phyloP scores from a whole-genome alignment of 139 green algal species.

The Chlamydomonas applanata region DNA sequence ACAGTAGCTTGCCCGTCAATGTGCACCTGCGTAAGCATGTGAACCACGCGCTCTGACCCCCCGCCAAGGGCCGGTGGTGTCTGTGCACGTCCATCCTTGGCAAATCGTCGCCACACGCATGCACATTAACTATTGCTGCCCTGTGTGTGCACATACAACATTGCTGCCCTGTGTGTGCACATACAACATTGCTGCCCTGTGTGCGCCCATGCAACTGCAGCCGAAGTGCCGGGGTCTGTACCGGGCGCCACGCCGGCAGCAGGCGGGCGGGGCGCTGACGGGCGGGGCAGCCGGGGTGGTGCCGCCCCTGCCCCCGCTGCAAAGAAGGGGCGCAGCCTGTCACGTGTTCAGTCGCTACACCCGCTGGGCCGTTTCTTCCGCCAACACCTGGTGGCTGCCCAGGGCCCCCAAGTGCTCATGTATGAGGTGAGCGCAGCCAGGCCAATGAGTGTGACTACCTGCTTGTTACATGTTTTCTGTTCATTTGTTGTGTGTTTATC shows the following conservation, averaged over 20 bases:
- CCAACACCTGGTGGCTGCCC: constrained; percentile 34
- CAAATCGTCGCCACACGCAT: too few species aligned
- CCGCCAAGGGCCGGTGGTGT: too few species aligned
- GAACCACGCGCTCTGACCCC: too few species aligned
- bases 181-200: not conserved
- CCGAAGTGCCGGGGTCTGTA: constrained; percentile 9
- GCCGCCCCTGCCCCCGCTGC: too few species aligned
- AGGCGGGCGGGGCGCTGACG: not conserved
- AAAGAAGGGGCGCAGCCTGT: not conserved
- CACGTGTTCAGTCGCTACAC: constrained; percentile 43
- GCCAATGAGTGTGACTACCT: too few species aligned
- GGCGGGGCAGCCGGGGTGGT: constrained; percentile 16
- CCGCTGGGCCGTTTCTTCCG: constrained; percentile 49
- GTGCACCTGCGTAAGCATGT: too few species aligned
- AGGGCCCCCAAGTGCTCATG: constrained; percentile 34
- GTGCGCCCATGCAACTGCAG: constrained; percentile 1
- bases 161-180: not conserved
- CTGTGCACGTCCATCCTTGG: too few species aligned
- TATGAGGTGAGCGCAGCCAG: constrained; percentile 34
- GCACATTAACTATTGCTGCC: not conserved
- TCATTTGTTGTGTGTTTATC: too few species aligned
- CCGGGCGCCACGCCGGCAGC: not conserved
- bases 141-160: not conserved
- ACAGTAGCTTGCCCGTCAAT: too few species aligned
- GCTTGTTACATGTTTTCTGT: too few species aligned